Base-by-base conservation (phyloP, 768 basidiomycete species). In the Daedaleopsis nitida region DNA sequence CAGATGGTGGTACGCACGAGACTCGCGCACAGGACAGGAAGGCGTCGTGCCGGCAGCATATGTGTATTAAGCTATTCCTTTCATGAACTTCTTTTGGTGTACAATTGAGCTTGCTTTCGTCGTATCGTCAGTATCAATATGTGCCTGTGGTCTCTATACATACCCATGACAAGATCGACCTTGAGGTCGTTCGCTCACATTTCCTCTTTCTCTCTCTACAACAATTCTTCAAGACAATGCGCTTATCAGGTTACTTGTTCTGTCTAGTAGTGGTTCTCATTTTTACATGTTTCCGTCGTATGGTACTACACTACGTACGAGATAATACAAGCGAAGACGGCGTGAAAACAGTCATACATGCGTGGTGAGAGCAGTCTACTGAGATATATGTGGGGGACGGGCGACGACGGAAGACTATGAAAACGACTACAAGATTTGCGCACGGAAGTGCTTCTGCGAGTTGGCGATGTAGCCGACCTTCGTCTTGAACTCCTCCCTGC, bases 1-100 rank as follows among this genome's bases (percentile, higher is more conserved):
- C 61, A 94, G 94, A 49, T 98, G 95, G 95, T 97, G 94, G 95
- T 96, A 91, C 69, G 92, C 89, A 54, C 84, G 93, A 35, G 92
- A 96, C 73, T 77, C 84, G 21, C 83, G 83, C 54, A 87, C 88
- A 50, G 91, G 94, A 10, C 83, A 80, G 52, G 92, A 96, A 76
- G 95, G 95, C 13, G 91, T 96, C 35, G 91, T 97, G 52, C 95
- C 95, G 10, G 91, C 93, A 44, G 86, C 92, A 59, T 98, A 96
- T 81, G 80, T 93, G 77, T 93, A 92, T 78, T 94, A 81, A 84
- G 21, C 39, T 66, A 50, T 65, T 59, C 53, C 45, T 55, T 45
- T 53, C 48, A 12, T 54, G 55, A 62, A 60, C 54, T 52, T 52
- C 58, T 57, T 56, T 63, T 61, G 47, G 63, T 60, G 52, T 65